phyloP scores from a whole-genome alignment of 148 eudicot species.

The Spergularia bocconei region DNA sequence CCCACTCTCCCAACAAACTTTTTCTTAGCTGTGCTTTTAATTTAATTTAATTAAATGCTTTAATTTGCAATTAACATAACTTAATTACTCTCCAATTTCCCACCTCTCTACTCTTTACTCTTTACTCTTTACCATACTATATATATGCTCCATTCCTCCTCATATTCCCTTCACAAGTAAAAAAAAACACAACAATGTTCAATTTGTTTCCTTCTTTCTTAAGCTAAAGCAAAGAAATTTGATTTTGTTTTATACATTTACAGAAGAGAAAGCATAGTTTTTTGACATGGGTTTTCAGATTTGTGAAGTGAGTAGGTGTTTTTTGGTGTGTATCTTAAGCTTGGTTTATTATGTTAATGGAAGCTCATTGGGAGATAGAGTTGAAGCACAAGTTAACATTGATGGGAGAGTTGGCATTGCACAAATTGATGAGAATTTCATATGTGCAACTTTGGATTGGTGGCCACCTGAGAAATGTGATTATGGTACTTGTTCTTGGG shows the following conservation, averaged over 20 bases:
- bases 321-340: conserved; percentile 33
- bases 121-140: too few relatives aligned
- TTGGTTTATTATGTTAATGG: conserved; percentile 29
- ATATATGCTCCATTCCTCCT: background rate
- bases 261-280: background rate
- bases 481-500: conserved; percentile 92
- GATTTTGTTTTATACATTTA: too few relatives aligned
- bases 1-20: conserved; percentile 25
- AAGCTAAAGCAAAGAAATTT: conserved; percentile 5
- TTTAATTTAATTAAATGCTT: background rate
- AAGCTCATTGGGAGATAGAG: conserved; percentile 11
- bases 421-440: conserved; percentile 56
- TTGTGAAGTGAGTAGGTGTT: conserved; percentile 29
- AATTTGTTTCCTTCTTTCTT: conserved; percentile 1
- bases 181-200: background rate
- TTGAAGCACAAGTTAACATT: conserved; percentile 46
- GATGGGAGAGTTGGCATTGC: conserved; percentile 58
- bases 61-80: background rate
- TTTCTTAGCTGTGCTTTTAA: background rate
- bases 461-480: conserved; percentile 99
- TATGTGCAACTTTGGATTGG: conserved; percentile 97
- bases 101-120: background rate
- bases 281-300: conserved; percentile 46
- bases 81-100: conserved; percentile 3
- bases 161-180: background rate